Evolutionary conservation across 192 early-diverging fungal species (phyloP).

Genomic region (Mortierella alpina): DNA sequence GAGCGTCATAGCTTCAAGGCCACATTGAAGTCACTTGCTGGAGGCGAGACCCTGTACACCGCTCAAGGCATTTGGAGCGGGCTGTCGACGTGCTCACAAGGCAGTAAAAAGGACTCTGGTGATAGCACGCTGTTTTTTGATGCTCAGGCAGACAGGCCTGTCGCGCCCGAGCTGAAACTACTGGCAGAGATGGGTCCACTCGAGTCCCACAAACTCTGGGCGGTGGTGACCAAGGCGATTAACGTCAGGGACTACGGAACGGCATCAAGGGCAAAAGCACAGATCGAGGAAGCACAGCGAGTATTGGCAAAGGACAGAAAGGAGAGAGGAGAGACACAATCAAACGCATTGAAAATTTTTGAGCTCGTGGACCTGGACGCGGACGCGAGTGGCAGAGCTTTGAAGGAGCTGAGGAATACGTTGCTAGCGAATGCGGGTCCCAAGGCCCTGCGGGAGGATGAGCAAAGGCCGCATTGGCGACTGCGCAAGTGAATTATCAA

Average conservation of each 20-base stretch:
- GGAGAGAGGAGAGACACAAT: slow-evolving; percentile 54
- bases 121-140: slow-evolving; percentile 65
- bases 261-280: slow-evolving; percentile 75
- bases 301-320: slow-evolving; percentile 70
- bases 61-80: slow-evolving; percentile 75
- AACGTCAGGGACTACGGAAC: slow-evolving; percentile 71
- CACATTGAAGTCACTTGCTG: slow-evolving; percentile 18
- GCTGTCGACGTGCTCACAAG: slow-evolving; percentile 59
- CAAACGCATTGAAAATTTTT: slow-evolving; percentile 36
- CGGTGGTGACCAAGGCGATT: slow-evolving; percentile 73
- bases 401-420: slow-evolving; percentile 3
- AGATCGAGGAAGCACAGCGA: slow-evolving; percentile 75
- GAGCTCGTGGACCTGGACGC: slow-evolving; percentile 24
- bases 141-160: slow-evolving; percentile 59
- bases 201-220: slow-evolving; percentile 80
- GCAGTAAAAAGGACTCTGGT: slow-evolving; percentile 42
- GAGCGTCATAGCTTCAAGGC: slow-evolving; percentile 82
- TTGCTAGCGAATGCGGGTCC: slow-evolving; percentile 16
- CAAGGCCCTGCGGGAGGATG: slow-evolving; percentile 41
- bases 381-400: slow-evolving; percentile 18
- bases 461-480: slow-evolving; percentile 37
- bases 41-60: slow-evolving; percentile 3
- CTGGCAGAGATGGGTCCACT: slow-evolving; percentile 68
- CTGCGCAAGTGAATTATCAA: background rate
- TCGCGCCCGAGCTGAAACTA: slow-evolving; percentile 66